Evolutionary conservation across 2,329 filamentous ascomycete species (phyloP).

Genomic region (Lachnellula subtilissima): DNA sequence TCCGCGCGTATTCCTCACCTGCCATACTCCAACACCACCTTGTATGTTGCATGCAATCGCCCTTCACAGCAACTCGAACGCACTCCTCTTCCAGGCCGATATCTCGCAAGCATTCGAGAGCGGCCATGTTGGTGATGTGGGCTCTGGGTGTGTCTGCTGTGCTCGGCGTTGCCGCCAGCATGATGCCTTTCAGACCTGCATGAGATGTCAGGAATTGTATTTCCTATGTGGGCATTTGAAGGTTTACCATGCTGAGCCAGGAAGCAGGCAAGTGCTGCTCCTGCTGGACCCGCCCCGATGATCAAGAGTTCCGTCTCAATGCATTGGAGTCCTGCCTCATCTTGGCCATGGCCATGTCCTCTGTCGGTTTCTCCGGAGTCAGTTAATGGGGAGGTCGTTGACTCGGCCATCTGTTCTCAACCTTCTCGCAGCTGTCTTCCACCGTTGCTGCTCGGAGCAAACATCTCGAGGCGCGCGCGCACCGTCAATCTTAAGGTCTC

Average conservation of each 20-base stretch:
- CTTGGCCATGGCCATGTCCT: slow-evolving; percentile 15
- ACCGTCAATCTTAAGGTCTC: too few species aligned
- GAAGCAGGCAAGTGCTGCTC: slow-evolving; percentile 50
- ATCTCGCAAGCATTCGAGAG: slow-evolving; percentile 50
- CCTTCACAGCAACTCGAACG: slow-evolving; percentile 33
- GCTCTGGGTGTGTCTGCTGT: slow-evolving; percentile 54
- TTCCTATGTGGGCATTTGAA: not conserved
- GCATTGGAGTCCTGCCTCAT: slow-evolving; percentile 21
- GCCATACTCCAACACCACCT: slow-evolving; percentile 50
- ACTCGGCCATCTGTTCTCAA: too few species aligned
- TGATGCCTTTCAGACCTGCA: slow-evolving; percentile 46
- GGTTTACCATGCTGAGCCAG: slow-evolving; percentile 42
- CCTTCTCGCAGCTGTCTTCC: too few species aligned
- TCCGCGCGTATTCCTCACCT: slow-evolving; percentile 46
- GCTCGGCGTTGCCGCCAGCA: slow-evolving; percentile 45
- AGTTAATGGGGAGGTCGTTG: too few species aligned
- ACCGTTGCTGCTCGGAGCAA: too few species aligned
- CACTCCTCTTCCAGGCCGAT: slow-evolving; percentile 44
- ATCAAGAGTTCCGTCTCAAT: slow-evolving; percentile 44
- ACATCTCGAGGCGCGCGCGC: too few species aligned
- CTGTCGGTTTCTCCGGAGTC: too few species aligned
- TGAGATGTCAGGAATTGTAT: not conserved
- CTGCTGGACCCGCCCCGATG: slow-evolving; percentile 49
- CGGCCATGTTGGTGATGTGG: slow-evolving; percentile 55
- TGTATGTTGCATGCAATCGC: slow-evolving; percentile 44